Conservation (phyloP, 2,329 filamentous ascomycete species). For the Zasmidium citrigriseum region DNA sequence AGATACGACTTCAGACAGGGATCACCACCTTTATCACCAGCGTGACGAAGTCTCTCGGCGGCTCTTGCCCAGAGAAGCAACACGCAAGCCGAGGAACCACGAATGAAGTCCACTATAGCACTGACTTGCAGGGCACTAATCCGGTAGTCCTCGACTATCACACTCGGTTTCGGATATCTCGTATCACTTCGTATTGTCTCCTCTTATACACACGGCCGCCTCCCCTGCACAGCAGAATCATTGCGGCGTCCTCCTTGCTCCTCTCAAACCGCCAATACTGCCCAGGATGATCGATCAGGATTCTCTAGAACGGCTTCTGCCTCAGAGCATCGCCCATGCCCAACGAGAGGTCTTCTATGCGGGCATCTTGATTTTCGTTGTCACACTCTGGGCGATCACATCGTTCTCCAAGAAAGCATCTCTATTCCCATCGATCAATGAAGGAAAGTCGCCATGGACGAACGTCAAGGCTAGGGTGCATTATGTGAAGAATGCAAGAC, state of each 20-base stretch:
- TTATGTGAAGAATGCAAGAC: slow-evolving; percentile 3
- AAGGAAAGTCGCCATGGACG: background rate
- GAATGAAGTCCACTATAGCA: background rate
- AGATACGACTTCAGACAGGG: no score
- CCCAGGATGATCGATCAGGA: background rate
- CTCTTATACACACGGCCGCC: background rate
- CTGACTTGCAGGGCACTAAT: background rate
- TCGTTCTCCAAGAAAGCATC: background rate
- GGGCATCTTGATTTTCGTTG: background rate
- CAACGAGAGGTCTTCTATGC: background rate
- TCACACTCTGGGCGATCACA: background rate
- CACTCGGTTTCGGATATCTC: background rate
- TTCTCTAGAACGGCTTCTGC: background rate
- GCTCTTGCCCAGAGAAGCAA: background rate
- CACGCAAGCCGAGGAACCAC: background rate
- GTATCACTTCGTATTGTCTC: background rate
- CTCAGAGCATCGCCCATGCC: background rate
- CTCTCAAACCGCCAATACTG: background rate
- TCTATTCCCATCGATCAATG: background rate
- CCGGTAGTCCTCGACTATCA: background rate
- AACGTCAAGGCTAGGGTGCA: background rate
- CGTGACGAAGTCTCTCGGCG: background rate
- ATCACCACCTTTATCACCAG: background rate
- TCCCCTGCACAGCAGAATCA: background rate
- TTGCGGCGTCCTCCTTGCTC: background rate